Evolutionary conservation across 352 stramenopile species (phyloP).

Genomic region (Globisporangium alternatum): DNA sequence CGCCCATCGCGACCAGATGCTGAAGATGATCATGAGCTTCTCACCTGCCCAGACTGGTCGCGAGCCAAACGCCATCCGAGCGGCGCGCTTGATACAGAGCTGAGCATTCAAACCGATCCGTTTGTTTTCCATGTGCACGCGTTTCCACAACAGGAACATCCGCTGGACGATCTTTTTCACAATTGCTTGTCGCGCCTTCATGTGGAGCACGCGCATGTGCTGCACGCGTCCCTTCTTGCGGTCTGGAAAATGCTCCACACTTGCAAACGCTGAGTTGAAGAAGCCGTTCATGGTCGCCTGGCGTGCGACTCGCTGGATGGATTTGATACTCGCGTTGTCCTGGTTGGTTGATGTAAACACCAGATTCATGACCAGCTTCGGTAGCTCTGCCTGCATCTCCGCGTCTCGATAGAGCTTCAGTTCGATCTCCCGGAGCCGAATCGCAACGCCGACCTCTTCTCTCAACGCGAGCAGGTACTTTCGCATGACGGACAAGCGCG

Average conservation of each 20-base stretch:
- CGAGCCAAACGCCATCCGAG: constrained; percentile 52
- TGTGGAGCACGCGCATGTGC: constrained; percentile 36
- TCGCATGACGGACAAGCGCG: constrained; percentile 28
- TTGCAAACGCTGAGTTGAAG: constrained; percentile 52
- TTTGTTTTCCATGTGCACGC: constrained; percentile 37
- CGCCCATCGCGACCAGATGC: constrained; percentile 64
- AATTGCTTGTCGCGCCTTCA: constrained; percentile 42
- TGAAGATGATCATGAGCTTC: constrained; percentile 57
- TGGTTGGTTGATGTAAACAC: constrained; percentile 59
- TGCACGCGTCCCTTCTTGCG: constrained; percentile 25
- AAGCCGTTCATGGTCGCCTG: constrained; percentile 21
- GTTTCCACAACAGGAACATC: constrained; percentile 63
- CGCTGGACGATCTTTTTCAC: constrained; percentile 69
- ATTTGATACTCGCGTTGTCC: constrained; percentile 19
- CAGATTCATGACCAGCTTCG: constrained; percentile 68
- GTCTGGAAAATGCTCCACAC: constrained; percentile 30
- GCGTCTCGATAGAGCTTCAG: constrained; percentile 56
- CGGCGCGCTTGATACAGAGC: constrained; percentile 70
- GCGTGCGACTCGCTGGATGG: constrained; percentile 1
- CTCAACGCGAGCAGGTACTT: constrained; percentile 47
- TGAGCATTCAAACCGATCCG: constrained; percentile 61
- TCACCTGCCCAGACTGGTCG: constrained; percentile 56
- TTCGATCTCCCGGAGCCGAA: constrained; percentile 59
- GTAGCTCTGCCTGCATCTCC: constrained; percentile 43
- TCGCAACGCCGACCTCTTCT: constrained; percentile 36